Evolutionary conservation across 192 early-diverging fungal species (phyloP).

Genomic region (Gonapodya prolifera): DNA sequence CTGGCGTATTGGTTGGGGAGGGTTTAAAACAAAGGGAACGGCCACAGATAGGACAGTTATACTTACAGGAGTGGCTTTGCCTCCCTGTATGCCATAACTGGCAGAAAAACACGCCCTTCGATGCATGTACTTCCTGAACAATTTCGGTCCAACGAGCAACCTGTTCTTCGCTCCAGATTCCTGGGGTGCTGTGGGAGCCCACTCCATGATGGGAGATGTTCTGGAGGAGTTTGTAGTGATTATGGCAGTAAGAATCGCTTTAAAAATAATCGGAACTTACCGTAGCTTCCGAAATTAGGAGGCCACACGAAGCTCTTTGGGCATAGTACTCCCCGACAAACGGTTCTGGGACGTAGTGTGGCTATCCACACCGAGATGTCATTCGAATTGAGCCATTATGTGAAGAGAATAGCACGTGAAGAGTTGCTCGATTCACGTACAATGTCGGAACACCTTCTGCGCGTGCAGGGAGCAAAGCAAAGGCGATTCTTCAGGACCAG

Average conservation of each 20-base stretch:
- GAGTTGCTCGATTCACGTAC: not conserved
- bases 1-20: too few relatives aligned
- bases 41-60: too few relatives aligned
- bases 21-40: too few relatives aligned
- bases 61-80: not conserved
- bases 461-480: not conserved
- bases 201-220: not conserved
- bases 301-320: not conserved
- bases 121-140: slow-evolving; percentile 38
- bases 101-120: slow-evolving; percentile 36
- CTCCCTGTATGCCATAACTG: slow-evolving; percentile 35
- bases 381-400: not conserved
- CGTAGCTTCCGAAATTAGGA: not conserved
- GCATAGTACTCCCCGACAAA: slow-evolving; percentile 1
- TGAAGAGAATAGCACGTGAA: not conserved
- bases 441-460: not conserved
- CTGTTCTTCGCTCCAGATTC: slow-evolving; percentile 20
- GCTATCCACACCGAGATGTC: not conserved
- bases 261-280: not conserved
- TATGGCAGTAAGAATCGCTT: not conserved
- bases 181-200: slow-evolving; percentile 6
- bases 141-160: slow-evolving; percentile 30
- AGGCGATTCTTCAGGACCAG: not conserved
- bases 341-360: not conserved
- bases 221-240: not conserved